These are phyloP conservation scores for Cicer cuneatum DNA, from an alignment of 306 rosid species.

Conservation along the genomic window DNA sequence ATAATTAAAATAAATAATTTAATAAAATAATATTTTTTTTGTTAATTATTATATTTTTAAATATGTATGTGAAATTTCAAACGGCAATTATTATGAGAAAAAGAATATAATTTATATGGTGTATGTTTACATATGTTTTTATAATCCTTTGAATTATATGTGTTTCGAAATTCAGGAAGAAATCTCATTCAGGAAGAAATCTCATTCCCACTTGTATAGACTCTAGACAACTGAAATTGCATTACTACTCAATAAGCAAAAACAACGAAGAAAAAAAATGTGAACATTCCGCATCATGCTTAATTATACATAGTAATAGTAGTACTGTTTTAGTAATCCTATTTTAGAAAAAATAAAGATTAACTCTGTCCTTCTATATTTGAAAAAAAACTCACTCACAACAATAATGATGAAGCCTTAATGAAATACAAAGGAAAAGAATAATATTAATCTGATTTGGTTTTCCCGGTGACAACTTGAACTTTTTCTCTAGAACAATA, in stretches of 20 bases:
- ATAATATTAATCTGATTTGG: too few species aligned
- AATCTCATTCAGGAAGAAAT: background rate
- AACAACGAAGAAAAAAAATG: background rate
- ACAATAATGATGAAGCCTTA: too few species aligned
- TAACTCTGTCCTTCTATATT: background rate
- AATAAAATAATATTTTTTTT: too few species aligned
- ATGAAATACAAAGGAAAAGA: too few species aligned
- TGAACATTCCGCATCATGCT: background rate
- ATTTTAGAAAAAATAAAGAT: background rate
- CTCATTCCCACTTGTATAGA: conserved; percentile 5
- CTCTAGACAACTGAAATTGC: conserved; percentile 16
- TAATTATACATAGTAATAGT: background rate
- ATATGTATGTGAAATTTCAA: too few species aligned
- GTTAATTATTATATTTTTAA: too few species aligned
- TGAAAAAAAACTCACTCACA: background rate
- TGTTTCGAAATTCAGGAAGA: background rate
- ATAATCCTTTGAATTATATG: background rate
- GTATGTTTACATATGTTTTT: too few species aligned
- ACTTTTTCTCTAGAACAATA: too few species aligned
- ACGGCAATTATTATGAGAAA: too few species aligned
- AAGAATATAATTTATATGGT: too few species aligned
- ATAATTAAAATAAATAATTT: too few species aligned
- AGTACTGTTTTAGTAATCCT: background rate
- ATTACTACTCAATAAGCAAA: background rate
- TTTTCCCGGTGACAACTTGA: too few species aligned